Evolutionary conservation across 1,139 yeast species (phyloP).

Genomic region (Magnusiomyces suaveolens): DNA sequence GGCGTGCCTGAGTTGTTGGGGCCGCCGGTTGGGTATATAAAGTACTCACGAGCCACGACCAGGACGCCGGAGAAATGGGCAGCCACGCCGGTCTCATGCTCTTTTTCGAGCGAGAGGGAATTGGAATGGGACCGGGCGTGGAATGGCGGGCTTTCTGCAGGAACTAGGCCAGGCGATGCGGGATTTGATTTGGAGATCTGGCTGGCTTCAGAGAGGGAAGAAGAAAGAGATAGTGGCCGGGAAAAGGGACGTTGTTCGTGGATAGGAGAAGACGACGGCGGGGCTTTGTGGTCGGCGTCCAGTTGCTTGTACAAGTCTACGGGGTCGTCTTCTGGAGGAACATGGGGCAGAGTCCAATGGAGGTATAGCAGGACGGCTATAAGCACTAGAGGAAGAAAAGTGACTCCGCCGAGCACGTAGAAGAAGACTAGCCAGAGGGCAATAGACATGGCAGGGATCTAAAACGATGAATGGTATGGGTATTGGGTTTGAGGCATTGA

Average conservation of each 20-base stretch:
- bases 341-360: conserved; percentile 31
- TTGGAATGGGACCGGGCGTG: neutral
- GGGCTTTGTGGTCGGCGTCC: neutral
- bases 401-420: conserved; percentile 68
- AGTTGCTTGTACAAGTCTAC: neutral
- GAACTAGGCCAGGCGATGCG: neutral
- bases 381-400: conserved; percentile 55
- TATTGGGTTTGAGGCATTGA: neutral
- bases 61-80: conserved; percentile 72
- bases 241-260: neutral
- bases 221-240: neutral
- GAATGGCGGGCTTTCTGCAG: neutral
- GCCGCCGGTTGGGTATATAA: conserved; percentile 35
- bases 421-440: conserved; percentile 28
- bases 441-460: conserved; percentile 1
- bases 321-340: conserved; percentile 21
- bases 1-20: conserved; percentile 26
- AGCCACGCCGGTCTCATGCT: conserved; percentile 49
- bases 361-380: conserved; percentile 30
- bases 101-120: conserved; percentile 38
- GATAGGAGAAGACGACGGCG: neutral
- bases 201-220: conserved; percentile 11
- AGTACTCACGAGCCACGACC: conserved; percentile 69
- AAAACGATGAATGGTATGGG: conserved; percentile 34
- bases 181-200: conserved; percentile 13